Evolutionary conservation across 2,329 filamentous ascomycete genomes (phyloP).

Genomic region (Basipetospora chlamydospora): DNA sequence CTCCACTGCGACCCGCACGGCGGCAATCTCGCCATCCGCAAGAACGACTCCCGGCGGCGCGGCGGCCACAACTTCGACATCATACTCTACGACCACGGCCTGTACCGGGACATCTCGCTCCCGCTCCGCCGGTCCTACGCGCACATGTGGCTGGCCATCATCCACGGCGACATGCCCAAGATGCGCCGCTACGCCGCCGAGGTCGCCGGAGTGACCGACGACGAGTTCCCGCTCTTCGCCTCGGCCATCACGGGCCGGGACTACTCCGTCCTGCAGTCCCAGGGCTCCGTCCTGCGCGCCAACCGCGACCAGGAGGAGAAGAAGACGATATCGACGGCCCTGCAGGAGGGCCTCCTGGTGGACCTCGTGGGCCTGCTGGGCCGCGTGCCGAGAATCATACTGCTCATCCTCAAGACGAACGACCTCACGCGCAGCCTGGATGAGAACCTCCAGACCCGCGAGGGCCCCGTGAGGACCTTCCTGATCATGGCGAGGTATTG

Average conservation of each 20-base stretch:
- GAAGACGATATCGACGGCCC: conserved; percentile 66
- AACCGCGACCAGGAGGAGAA: conserved; percentile 68
- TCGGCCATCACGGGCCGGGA: conserved; percentile 93
- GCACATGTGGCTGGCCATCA: conserved; percentile 92
- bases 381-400: conserved; percentile 78
- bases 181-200: conserved; percentile 87
- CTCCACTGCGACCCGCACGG: conserved; percentile 95
- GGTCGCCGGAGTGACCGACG: conserved; percentile 75
- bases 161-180: conserved; percentile 68
- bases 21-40: conserved; percentile 84
- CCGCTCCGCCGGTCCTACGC: conserved; percentile 73
- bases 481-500: conserved; percentile 57
- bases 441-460: conserved; percentile 68
- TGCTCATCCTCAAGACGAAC: conserved; percentile 95
- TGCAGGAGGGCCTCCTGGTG: conserved; percentile 78
- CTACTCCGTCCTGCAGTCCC: conserved; percentile 51
- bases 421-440: conserved; percentile 88
- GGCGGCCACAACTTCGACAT: conserved; percentile 72
- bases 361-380: conserved; percentile 80
- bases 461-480: conserved; percentile 50
- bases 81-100: conserved; percentile 89
- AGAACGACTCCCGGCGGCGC: conserved; percentile 47
- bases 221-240: conserved; percentile 88
- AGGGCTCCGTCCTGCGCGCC: conserved; percentile 38
- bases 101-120: conserved; percentile 84